Base-by-base conservation (phyloP, 495 filamentous ascomycete species). In the Talaromyces proteolyticus region DNA sequence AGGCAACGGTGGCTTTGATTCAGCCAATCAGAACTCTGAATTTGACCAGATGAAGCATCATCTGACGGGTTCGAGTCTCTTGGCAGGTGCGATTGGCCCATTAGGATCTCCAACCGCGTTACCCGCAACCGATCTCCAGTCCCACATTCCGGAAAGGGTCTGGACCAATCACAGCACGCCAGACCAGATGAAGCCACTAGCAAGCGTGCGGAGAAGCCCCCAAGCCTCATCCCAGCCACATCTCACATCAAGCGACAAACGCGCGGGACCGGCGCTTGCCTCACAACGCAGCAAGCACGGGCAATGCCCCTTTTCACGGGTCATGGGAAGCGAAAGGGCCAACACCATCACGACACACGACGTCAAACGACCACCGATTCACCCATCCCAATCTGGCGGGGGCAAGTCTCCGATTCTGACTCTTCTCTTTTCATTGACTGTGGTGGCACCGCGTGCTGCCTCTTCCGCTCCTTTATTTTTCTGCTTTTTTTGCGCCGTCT, bases 211-310 rank as follows among this genome's bases (percentile, higher is more conserved):
- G 38, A 41, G 38, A 17, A 16, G 38, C 10, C 38, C 16, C 6
- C 2, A 41, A 7, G 3, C 14, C 39, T 23, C 36, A 40, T 22
- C 16, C 38, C 20, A 49, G 21, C 34, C 47, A 40, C 37, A 26
- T 38, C 10, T 6, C 5, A 6, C 12, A 34, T 39, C 40, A 49
- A 40, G 29, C 47, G 52, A 58, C 65, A 73, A 57, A 57, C 69
- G 69, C 69, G 69, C 68, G 64, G 61, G 68, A 70, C 63, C 62
- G 61, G 68, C 67, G 67, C 62, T 65, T 70, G 63, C 50, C 46
- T 44, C 42, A 40, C 21, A 41, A 48, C 45, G 42, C 50, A 43
- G 49, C 46, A 47, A 41, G 54, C 52, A 51, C 47, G 52, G 52
- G 58, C 49, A 29, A 34, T 40, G 29, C 29, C 29, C 29, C 29